Base-by-base conservation (phyloP, 2,329 filamentous ascomycete genomes). In the Fusarium bactridioides region DNA sequence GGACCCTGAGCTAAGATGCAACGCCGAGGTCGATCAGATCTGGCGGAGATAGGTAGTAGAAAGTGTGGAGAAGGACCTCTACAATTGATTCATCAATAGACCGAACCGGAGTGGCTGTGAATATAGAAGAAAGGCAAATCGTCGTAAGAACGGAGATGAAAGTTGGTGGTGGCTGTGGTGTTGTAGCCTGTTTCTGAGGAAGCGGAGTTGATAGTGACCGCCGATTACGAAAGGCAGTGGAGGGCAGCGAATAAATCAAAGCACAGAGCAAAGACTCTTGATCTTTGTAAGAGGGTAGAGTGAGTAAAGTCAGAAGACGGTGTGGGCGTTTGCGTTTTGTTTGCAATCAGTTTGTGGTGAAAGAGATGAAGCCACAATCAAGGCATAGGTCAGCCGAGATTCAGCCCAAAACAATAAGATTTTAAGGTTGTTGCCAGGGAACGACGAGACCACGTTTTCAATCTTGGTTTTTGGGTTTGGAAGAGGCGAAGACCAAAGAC, bases 381-480 rank as follows among this genome's bases (percentile, higher is more conserved):
- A 67, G 69, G 61, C 67, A 41, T 50, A 69, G 64, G 70, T 50
- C 73, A 77, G 73, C 67, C 73, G 72, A 73, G 72, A 61, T 74
- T 57, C 56, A 64, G 67, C 68, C 69, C 64, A 51, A 75, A 67
- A 68, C 44, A 63, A 68, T 62, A 68, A 62, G 56, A 68, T 61
- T 67, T 67, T 76, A 77, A 77, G 74, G 73, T 74, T 77, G 73
- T 59, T 54, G 65, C 19, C 59, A 64, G 35, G 67, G 62, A 76
- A 72, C 67, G 60, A 67, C 59, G 63, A 70, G 56, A 61, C 69
- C 66, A 62, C 64, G 71, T 64, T 72, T 74, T 57, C 59, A 61
- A 62, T 72, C 50, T 71, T 60, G 35, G 61, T 64, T 61, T 53
- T 44, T 51, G 41, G 35, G 38, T 47, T 57, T 40, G 45, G n/a